phyloP scores from a whole-genome alignment of 78 protist genomes.

The Dictyostelium purpureum region DNA sequence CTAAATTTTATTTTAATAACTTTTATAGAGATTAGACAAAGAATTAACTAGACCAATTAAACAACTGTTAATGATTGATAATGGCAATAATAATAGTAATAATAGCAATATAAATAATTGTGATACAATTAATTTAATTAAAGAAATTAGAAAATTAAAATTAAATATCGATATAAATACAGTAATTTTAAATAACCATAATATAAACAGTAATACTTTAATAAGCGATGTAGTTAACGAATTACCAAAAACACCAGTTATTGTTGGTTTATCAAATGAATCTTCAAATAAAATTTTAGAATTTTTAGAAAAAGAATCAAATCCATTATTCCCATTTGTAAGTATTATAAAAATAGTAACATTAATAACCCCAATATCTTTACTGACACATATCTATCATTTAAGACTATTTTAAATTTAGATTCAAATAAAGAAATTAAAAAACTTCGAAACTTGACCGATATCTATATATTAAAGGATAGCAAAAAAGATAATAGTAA shows the following conservation, averaged over 20 bases:
- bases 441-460: background rate
- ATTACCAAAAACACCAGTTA: background rate
- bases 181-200: background rate
- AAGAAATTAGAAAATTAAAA: background rate
- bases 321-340: conserved; percentile 9
- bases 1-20: background rate
- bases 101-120: background rate
- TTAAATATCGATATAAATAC: background rate
- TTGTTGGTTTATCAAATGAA: background rate
- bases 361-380: background rate
- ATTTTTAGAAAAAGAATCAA: background rate
- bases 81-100: background rate
- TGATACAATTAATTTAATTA: background rate
- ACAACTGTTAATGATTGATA: background rate
- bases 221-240: background rate
- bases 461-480: background rate
- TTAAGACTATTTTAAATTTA: background rate
- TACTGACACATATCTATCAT: background rate
- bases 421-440: background rate
- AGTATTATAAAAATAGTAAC: background rate
- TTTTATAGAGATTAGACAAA: background rate
- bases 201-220: background rate
- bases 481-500: background rate
- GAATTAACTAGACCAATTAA: conserved; percentile 1
- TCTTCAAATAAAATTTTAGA: background rate